A percentile compares a stretch with the other conserved stretches of the same genome.
These are phyloP conservation scores for Venturia carpophila DNA, from an alignment of 2,329 filamentous ascomycete genomes.

Conservation along the genomic window DNA sequence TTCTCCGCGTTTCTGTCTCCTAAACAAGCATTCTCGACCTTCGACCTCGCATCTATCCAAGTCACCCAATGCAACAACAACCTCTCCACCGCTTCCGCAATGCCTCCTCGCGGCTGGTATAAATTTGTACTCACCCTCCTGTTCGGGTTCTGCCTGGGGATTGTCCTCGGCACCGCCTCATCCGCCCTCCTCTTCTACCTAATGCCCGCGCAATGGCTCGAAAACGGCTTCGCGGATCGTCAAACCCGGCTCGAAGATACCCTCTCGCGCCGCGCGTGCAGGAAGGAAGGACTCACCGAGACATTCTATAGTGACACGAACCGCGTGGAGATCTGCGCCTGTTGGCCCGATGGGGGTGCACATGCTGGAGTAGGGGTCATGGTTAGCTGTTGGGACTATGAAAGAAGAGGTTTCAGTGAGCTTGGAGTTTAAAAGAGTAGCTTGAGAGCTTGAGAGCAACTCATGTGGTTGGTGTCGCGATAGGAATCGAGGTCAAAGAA, in stretches of 20 bases:
- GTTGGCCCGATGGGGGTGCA: conserved; percentile 8
- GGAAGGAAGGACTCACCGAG: conserved; percentile 12
- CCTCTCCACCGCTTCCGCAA: neutral
- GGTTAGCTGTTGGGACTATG: conserved; percentile 15
- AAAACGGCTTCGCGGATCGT: conserved; percentile 17
- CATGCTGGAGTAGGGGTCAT: conserved; percentile 5
- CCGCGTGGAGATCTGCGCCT: conserved; percentile 16
- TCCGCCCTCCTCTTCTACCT: conserved; percentile 16
- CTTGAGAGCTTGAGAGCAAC: conserved; percentile 8
- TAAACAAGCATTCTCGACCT: neutral
- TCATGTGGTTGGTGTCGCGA: neutral
- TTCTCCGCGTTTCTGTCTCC: neutral
- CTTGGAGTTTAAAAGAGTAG: too few relatives aligned
- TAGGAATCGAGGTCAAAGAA: neutral
- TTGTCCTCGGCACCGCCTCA: conserved; percentile 17
- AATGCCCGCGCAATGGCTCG: conserved; percentile 14
- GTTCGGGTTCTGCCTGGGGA: conserved; percentile 16
- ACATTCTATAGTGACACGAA: neutral
- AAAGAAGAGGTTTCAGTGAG: conserved; percentile 15
- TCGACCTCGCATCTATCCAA: neutral
- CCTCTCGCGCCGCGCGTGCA: conserved; percentile 2
- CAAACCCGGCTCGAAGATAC: conserved; percentile 2
- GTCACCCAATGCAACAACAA: neutral
- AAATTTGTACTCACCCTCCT: conserved; percentile 17
- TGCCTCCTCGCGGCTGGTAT: conserved; percentile 15